Base-by-base conservation (phyloP, 169 alveolate species). In the Plasmodium yoelii region DNA sequence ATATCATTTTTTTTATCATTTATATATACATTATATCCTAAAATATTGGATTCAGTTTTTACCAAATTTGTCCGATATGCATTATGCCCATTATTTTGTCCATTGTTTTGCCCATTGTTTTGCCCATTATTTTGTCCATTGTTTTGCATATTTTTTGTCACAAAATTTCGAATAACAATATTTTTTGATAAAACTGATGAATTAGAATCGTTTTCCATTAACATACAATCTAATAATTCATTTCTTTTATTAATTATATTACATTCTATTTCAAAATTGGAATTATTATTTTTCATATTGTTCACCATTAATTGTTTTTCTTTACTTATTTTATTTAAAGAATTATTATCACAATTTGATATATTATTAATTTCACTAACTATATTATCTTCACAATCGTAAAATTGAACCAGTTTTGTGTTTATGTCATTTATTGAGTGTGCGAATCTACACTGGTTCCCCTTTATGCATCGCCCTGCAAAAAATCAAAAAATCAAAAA, bases 371-470 rank as follows among this genome's bases (percentile, higher is more conserved):
- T 73, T 9, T 61, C 61, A 53, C 24, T 18, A 6, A 13, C 10
- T 26, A 59, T 61, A 13, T 49, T 19, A 1, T 60, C 74, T 24
- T 74, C 69, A 42, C 28, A n/a, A 6, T 24, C 63, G 12, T 74
- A 74, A 47, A 74, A 74, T 42, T 74, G 72, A 24, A 74, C 88
- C 5, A 74, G 73, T 19, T 74, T 74, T 65, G 88, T 74, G 39
- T 74, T 74, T 74, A 74, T 74, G 42, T 74, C 88, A 22, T 74
- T 74, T 39, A 74, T 74, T 24, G 88, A 74, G 53, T 74, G 88
- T 8, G 88, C 88, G 7, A 74, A 74, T 9, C 88, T 60, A 63
- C 88, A 74, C 22, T 74, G 88, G 47, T 74, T 74, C 22, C 88
- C 88, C 69, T 74, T 74, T 7, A 74, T 74, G 24, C 88, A 74